Evolutionary conservation across 805 yeast genomes (phyloP).

Genomic region (Dipodascus albidus): DNA sequence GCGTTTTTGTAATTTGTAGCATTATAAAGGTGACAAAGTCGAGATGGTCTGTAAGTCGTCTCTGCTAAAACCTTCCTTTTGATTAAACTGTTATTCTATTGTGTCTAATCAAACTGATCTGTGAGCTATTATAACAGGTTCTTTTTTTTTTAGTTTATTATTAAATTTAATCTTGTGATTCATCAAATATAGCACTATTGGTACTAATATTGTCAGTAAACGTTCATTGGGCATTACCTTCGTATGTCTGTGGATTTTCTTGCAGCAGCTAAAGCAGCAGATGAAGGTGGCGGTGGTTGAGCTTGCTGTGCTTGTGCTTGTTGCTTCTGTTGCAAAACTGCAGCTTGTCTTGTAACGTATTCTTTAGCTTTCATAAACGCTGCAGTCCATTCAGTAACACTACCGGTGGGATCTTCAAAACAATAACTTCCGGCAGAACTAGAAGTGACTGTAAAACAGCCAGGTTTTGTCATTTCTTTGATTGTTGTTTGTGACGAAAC

Average conservation of each 20-base stretch:
- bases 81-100: no score
- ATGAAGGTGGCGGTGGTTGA: neutral
- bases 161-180: no score
- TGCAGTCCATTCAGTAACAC: neutral
- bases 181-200: no score
- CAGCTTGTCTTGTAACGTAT: neutral
- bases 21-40: no score
- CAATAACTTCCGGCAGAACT: neutral
- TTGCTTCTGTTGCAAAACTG: neutral
- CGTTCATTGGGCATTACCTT: no score
- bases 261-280: constrained; percentile 1
- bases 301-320: neutral
- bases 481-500: neutral
- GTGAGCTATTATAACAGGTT: no score
- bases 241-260: neutral
- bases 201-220: no score
- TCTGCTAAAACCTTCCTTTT: no score
- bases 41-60: no score
- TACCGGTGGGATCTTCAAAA: neutral
- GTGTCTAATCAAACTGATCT: no score
- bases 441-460: neutral
- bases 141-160: no score
- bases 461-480: neutral
- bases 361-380: neutral
- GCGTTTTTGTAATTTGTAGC: no score